A percentile compares a stretch with the other conserved stretches of the same genome.
These are phyloP conservation scores for Epithele typhae DNA, from an alignment of 768 basidiomycete genomes.

Conservation along the genomic window DNA sequence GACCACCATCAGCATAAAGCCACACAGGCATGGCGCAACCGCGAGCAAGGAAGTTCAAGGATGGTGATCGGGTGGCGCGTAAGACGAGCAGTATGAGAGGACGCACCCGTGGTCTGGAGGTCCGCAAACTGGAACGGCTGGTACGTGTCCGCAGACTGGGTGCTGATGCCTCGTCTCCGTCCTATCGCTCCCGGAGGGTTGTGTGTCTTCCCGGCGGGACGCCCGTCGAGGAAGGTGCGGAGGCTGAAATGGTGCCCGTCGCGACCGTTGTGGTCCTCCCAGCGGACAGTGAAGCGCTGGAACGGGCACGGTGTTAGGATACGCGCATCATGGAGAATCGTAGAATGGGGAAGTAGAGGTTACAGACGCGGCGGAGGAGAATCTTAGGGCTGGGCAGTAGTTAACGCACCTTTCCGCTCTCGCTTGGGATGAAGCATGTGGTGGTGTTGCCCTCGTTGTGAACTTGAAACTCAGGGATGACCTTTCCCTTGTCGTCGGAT, in stretches of 20 bases:
- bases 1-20: too few species aligned
- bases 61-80: too few species aligned
- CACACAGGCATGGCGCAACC: too few species aligned
- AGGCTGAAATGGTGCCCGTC: not conserved
- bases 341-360: too few species aligned
- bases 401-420: constrained; percentile 5
- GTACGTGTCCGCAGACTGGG: not conserved
- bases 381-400: too few species aligned
- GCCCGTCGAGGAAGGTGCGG: constrained; percentile 2
- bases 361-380: too few species aligned
- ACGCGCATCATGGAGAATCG: too few species aligned
- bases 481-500: not conserved
- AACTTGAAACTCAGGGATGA: constrained; percentile 2
- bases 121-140: constrained; percentile 10
- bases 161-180: not conserved
- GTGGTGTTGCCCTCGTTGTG: not conserved
- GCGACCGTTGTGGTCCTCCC: constrained; percentile 6
- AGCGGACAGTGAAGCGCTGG: constrained; percentile 6
- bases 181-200: constrained; percentile 3
- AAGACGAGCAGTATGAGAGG: too few species aligned
- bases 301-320: not conserved
- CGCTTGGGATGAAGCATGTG: constrained; percentile 8
- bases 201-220: not conserved
- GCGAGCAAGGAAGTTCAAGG: too few species aligned
- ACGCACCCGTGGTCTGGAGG: constrained; percentile 6